Evolutionary conservation across 805 yeast species (phyloP), one percentile per base, ranked within the genome.

Genomic region (Grigorovia yakushimaensis): DNA sequence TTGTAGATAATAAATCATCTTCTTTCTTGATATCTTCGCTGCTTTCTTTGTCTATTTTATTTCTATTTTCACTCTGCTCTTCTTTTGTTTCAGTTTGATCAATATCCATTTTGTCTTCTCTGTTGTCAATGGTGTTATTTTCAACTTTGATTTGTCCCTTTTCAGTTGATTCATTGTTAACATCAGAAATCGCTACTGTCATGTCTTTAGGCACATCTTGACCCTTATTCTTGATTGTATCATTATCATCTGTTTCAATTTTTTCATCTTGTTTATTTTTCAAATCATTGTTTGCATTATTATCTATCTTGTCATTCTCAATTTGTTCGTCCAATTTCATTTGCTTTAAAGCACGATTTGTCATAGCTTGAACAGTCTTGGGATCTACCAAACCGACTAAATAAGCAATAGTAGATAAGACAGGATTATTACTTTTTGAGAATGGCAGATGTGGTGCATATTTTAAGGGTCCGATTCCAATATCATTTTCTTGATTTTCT

Each of bases 321-420:
- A 39, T 46, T 20, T 50, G 47, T 33, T 40, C 33, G 8, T 17
- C 18, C 8, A 41, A 21, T 24, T 56, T 53, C 37, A 50, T 41
- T 22, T 51, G 47, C 21, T 42, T 50, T 5, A 80, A 73, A 0
- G 88, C 88, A 43, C 81, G 69, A 27, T 60, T 67, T 7, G 94
- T 82, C 33, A 95, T 95, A 10, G 89, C 88, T 47, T 81, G 79
- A 0, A 91, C 96, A 20, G 84, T 84, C 39, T 82, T 83, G 11
- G 91, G 84, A 58, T 91, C 96, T 17, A 88, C 94, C 44, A 89
- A 67, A 37, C 87, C 81, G 0, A 89, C 81, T 66, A 93, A 71
- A 65, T 89, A 93, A 13, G 96, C 82, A 52, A 93, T 75, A n/a
- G 95, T 91, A 36, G 95, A 83, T 70, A 93, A 74, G 3, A 93